Conservation (phyloP, 176 grass and related monocot species). For the Cenchrus americanus region DNA sequence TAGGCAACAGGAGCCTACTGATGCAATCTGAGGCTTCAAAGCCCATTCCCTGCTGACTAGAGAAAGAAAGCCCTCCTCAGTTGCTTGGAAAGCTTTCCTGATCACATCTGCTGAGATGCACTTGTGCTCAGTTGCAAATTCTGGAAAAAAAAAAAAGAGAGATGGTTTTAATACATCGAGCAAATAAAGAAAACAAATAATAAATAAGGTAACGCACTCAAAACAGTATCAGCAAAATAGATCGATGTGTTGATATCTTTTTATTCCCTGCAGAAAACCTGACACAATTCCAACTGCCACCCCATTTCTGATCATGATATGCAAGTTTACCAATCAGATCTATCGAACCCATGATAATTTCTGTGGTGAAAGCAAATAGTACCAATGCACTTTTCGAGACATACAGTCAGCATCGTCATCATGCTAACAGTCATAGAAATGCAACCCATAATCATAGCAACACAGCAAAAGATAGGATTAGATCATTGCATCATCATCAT, state of each 20-base stretch:
- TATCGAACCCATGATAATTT: slow-evolving; percentile 28
- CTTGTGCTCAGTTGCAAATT: slow-evolving; percentile 74
- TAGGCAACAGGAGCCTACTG: slow-evolving; percentile 90
- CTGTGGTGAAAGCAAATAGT: slow-evolving; percentile 16
- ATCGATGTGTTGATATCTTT: not conserved
- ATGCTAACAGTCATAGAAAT: not conserved
- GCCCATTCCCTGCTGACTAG: slow-evolving; percentile 77
- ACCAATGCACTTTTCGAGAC: slow-evolving; percentile 7
- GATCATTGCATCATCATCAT: slow-evolving; percentile 47
- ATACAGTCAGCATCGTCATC: slow-evolving; percentile 29
- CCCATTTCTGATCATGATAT: not conserved
- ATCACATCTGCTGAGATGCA: slow-evolving; percentile 78
- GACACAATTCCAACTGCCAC: not conserved
- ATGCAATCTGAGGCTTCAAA: slow-evolving; percentile 78
- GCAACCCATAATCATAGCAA: slow-evolving; percentile 2
- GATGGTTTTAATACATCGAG: slow-evolving; percentile 13
- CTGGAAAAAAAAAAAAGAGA: slow-evolving; percentile 56
- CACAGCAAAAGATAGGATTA: slow-evolving; percentile 8
- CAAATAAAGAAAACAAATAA: slow-evolving; percentile 27
- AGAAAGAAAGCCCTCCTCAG: slow-evolving; percentile 80
- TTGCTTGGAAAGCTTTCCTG: slow-evolving; percentile 75
- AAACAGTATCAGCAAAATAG: slow-evolving; percentile 19
- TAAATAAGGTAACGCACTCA: not conserved
- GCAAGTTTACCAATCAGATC: slow-evolving; percentile 37
- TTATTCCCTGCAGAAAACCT: not conserved